Base-by-base conservation (phyloP, 2,329 filamentous ascomycete genomes). In the Atkinsonella texensis region DNA sequence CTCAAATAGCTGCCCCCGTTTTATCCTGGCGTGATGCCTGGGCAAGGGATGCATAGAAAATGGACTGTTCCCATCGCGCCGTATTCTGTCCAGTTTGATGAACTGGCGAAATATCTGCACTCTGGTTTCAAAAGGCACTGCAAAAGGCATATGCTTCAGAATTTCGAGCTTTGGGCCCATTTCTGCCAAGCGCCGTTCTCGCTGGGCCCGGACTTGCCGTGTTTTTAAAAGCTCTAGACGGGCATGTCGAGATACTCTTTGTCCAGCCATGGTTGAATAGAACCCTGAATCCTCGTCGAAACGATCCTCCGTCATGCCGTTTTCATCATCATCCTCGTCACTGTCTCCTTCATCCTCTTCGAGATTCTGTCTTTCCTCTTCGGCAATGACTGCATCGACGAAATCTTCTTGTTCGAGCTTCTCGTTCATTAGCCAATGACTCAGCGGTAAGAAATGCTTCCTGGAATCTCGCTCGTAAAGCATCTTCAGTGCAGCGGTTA, bases 91-190 rank as follows among this genome's bases (percentile, higher is more conserved):
- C 4, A 90, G 73, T 32, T 80, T 70, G n/a, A 97, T 87, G 60
- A 97, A 97, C 62, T 95, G 83, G 32, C 90, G 81, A 66, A 98
- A 97, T 23, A 97, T 91, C 63, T 89, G 82, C 4, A 98, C 93
- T 46, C 93, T 77, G 0, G 87, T 93, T 39, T 87, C 81, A 60
- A 98, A 98, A 0, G 91, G 93, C 44, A 98, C 93, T 58, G 91
- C 87, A 64, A 97, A 98, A 0, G 93, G 93, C 83, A 98, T 94
- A 61, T 97, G 94, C 58, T 93, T 85, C 48, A 98, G 69, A 5
- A 98, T 87, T 62, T 96, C 90, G 10, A 96, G 73, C 58, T 91
- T 84, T 0, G 93, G 91, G 0, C 86, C 88, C 54, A 95, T 81
- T 13, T 85, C 79, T 46, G 90, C 87, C 23, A 94, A 70, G 54